These are phyloP conservation scores for Phlyctochytrium arcticum DNA, from an alignment of 192 early-diverging fungal species.

Conservation along the genomic window DNA sequence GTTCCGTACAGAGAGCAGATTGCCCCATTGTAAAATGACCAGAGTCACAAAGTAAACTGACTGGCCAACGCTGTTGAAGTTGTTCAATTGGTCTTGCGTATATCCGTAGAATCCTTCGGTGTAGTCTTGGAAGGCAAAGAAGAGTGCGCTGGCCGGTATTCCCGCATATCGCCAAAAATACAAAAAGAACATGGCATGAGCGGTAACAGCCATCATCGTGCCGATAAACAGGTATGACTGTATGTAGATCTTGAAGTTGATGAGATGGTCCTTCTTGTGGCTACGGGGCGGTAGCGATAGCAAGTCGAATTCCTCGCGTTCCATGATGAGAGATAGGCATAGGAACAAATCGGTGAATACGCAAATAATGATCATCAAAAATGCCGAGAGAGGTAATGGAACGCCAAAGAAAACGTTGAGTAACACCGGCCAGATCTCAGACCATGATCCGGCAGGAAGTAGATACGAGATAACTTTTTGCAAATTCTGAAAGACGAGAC, in stretches of 20 bases:
- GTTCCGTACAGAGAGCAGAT: slow-evolving; percentile 53
- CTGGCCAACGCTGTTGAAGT: slow-evolving; percentile 48
- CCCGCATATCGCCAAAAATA: slow-evolving; percentile 63
- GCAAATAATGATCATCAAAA: slow-evolving; percentile 45
- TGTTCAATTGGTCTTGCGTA: slow-evolving; percentile 41
- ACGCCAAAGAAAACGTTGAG: slow-evolving; percentile 77
- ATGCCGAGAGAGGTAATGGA: slow-evolving; percentile 72
- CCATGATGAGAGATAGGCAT: slow-evolving; percentile 69
- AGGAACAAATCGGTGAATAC: slow-evolving; percentile 56
- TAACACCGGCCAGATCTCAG: slow-evolving; percentile 73
- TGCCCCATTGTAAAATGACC: slow-evolving; percentile 59
- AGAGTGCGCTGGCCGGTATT: slow-evolving; percentile 50
- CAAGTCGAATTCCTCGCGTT: too few relatives aligned
- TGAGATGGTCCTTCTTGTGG: slow-evolving; percentile 63
- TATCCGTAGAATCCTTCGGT: slow-evolving; percentile 50
- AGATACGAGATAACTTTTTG: slow-evolving; percentile 84
- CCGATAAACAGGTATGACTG: slow-evolving; percentile 82
- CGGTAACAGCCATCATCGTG: slow-evolving; percentile 58
- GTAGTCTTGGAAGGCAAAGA: slow-evolving; percentile 57
- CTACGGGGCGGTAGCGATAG: slow-evolving; percentile 65
- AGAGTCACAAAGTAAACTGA: slow-evolving; percentile 61
- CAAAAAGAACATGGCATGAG: slow-evolving; percentile 67
- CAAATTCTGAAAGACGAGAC: slow-evolving; percentile 82
- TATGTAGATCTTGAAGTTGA: slow-evolving; percentile 57
- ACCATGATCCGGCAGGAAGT: slow-evolving; percentile 66